These are phyloP conservation scores for Trichoderma harzianum DNA, from an alignment of 2,329 filamentous ascomycete genomes.

Conservation along the genomic window DNA sequence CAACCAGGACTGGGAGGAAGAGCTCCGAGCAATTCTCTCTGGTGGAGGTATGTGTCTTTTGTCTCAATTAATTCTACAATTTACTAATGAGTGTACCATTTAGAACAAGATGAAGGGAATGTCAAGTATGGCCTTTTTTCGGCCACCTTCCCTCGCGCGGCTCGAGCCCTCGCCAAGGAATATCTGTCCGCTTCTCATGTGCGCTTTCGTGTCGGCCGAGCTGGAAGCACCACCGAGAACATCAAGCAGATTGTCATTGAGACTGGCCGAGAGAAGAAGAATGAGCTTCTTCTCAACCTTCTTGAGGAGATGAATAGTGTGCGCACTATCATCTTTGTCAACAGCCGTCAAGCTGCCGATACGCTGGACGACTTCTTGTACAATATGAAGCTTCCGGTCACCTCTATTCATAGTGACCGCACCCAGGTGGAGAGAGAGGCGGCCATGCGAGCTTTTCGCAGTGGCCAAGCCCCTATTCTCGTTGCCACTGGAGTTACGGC, in stretches of 20 bases:
- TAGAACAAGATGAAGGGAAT: constrained; percentile 71
- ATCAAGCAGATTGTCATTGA: constrained; percentile 75
- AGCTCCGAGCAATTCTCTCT: constrained; percentile 71
- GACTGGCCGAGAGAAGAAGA: constrained; percentile 65
- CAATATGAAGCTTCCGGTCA: constrained; percentile 74
- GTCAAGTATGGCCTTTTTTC: constrained; percentile 81
- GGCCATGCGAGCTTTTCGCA: constrained; percentile 79
- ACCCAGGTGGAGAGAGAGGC: constrained; percentile 91
- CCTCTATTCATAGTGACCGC: constrained; percentile 83
- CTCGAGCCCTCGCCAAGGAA: constrained; percentile 71
- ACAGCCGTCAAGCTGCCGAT: constrained; percentile 74
- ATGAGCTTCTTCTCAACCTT: constrained; percentile 66
- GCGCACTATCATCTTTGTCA: constrained; percentile 87
- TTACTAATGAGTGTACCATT: constrained; percentile 21
- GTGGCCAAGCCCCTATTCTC: constrained; percentile 71
- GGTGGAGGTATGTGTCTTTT: constrained; percentile 65
- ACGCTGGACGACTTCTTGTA: constrained; percentile 84
- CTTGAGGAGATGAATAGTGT: constrained; percentile 66
- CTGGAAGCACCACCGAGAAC: constrained; percentile 77
- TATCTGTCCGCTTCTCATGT: constrained; percentile 73
- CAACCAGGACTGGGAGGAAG: constrained; percentile 70
- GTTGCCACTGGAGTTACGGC: constrained; percentile 83
- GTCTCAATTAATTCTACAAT: not conserved
- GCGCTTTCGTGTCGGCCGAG: constrained; percentile 80
- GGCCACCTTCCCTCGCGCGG: constrained; percentile 82